Base-by-base conservation (phyloP, 1,284 basidiomycete genomes). In the Gomphus bonarii region DNA sequence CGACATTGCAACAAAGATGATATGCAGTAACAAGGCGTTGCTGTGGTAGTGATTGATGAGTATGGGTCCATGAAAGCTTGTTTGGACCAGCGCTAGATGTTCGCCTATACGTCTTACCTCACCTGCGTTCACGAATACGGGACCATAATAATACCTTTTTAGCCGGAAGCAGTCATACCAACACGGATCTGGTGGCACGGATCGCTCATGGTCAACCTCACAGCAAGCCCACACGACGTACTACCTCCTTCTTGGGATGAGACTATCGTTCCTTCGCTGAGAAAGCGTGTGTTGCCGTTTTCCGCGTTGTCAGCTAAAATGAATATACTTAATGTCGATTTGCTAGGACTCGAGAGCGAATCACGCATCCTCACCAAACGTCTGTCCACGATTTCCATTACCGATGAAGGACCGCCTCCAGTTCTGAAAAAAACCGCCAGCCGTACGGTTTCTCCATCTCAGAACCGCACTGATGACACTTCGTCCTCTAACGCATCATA, bases 351-450 rank as follows among this genome's bases (percentile, higher is more conserved):
- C 18, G 80, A 89, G 69, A 77, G 72, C 61, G 86, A 89, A 71
- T 87, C 85, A 64, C 76, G 80, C 44, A 80, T 79, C 18, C 73
- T 89, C 59, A 74, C 87, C 36, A 82, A 79, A 62, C 81, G 86
- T 59, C 80, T 89, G 67, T 88, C 86, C 55, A 78, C 82, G 60
- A 75, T 83, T 31, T 87, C 86, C 50, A 74, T 86, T 51, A 44
- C 63, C n/a, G 75, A 74, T 64, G 76, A 76, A 55, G 63, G 69
- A 51, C 42, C 44, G 35, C 56, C 20, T 12, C 30, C 48, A 54
- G 42, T 52, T 20, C 36, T 18, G 36, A 53, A n/a, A 51, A 48
- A 48, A n/a, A 61, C 65, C 48, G 58, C 62, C 42, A 50, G 36
- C n/a, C 49, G 25, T 46, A 53, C 40, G 18, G 50, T 28, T 33